These are phyloP conservation scores for Microsporum audouinii DNA, from an alignment of 2,329 filamentous ascomycete species.

Conservation along the genomic window DNA sequence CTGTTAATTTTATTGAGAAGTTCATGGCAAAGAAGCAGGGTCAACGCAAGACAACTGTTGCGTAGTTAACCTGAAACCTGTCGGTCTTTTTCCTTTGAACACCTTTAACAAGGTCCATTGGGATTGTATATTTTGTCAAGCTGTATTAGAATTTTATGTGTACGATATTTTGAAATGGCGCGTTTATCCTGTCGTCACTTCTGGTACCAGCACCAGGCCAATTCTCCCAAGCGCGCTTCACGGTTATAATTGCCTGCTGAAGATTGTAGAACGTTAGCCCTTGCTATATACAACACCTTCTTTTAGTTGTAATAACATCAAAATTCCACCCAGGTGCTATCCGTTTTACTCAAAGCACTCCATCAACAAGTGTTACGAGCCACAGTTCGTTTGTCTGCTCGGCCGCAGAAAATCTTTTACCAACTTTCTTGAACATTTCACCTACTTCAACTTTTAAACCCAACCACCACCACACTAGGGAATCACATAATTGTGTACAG, in stretches of 20 bases:
- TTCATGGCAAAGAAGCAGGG: constrained; percentile 22
- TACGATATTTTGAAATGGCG: constrained; percentile 2
- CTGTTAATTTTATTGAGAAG: constrained; percentile 27
- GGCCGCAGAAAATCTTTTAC: neutral
- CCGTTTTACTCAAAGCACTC: neutral
- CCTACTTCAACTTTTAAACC: neutral
- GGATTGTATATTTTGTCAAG: neutral
- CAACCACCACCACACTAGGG: neutral
- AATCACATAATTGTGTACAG: neutral
- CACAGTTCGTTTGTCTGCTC: neutral
- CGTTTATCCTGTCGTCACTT: neutral
- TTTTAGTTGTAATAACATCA: neutral
- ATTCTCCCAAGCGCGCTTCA: neutral
- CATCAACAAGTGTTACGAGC: neutral
- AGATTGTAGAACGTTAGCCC: neutral
- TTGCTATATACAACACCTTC: neutral
- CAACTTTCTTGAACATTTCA: neutral
- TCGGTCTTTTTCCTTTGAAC: neutral
- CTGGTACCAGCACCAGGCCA: neutral
- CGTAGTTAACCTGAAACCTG: neutral
- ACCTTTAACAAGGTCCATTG: neutral
- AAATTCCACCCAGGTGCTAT: neutral
- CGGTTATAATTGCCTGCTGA: neutral
- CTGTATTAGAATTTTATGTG: constrained; percentile 2
- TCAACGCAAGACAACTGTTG: neutral